Percentiles rank a stretch among this genome's conserved stretches.
Evolutionary conservation across 345 rosid species (phyloP).

Genomic region (Eucalyptus viminalis): DNA sequence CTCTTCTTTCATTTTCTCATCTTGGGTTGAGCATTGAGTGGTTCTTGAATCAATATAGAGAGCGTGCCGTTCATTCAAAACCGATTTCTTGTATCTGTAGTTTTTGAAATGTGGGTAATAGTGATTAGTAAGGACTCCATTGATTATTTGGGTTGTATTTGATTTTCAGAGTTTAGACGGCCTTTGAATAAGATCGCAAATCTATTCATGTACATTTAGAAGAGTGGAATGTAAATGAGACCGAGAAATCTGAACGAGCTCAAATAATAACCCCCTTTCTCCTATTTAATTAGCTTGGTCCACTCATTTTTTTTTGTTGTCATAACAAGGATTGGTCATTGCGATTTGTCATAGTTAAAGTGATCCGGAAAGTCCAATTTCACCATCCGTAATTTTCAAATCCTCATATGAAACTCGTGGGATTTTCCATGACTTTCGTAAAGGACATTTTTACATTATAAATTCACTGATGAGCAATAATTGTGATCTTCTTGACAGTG

Average conservation of each 20-base stretch:
- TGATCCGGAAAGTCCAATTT: neutral
- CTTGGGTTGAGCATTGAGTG: neutral
- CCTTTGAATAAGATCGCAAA: rapidly evolving
- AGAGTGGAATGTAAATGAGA: neutral
- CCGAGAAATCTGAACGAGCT: neutral
- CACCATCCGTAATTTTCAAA: neutral
- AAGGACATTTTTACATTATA: neutral
- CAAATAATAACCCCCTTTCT: neutral
- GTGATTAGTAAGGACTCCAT: neutral
- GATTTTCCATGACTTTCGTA: neutral
- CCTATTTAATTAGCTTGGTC: neutral
- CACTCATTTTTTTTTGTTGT: neutral
- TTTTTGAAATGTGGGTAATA: neutral
- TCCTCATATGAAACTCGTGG: neutral
- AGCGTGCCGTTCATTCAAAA: neutral
- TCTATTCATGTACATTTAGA: neutral
- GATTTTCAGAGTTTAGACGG: neutral
- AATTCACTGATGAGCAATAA: neutral
- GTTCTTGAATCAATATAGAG: neutral
- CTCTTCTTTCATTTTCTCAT: neutral
- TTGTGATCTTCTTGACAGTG: neutral
- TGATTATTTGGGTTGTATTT: neutral
- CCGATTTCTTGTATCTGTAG: neutral
- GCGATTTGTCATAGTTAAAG: neutral
- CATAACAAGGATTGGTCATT: neutral